A percentile compares a stretch with the other conserved stretches of the same genome.
These are phyloP conservation scores for Croton laevigatus DNA, from an alignment of 441 rosid species.

Conservation along the genomic window DNA sequence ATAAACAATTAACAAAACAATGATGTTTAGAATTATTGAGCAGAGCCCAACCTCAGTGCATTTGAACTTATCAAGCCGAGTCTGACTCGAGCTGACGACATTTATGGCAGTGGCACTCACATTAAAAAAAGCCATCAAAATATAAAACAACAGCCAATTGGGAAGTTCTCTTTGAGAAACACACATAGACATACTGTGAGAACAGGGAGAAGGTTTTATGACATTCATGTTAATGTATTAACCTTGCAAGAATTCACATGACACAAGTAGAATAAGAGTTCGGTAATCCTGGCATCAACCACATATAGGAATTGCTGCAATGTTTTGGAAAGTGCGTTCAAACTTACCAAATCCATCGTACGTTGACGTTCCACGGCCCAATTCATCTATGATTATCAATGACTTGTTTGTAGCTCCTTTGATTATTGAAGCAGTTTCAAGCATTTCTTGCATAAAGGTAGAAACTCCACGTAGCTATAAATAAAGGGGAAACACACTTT, in stretches of 20 bases:
- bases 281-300: neutral
- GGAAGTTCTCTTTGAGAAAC: neutral
- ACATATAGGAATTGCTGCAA: neutral
- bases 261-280: neutral
- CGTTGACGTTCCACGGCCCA: slow-evolving; percentile 98
- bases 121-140: neutral
- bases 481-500: slow-evolving; percentile 17
- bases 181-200: neutral
- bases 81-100: too few species aligned
- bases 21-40: too few species aligned
- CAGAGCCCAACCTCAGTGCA: too few species aligned
- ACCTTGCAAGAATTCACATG: neutral
- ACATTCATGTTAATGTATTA: neutral
- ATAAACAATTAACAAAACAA: too few species aligned
- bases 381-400: slow-evolving; percentile 90
- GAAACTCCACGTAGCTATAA: slow-evolving; percentile 89
- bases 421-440: slow-evolving; percentile 94
- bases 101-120: too few species aligned
- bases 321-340: neutral
- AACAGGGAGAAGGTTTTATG: neutral
- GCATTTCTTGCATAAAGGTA: slow-evolving; percentile 97
- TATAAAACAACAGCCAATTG: neutral
- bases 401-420: slow-evolving; percentile 93
- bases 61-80: too few species aligned
- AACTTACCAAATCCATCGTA: slow-evolving; percentile 96